Evolutionary conservation across 345 rosid genomes (phyloP).

Genomic region (Populus nigra): DNA sequence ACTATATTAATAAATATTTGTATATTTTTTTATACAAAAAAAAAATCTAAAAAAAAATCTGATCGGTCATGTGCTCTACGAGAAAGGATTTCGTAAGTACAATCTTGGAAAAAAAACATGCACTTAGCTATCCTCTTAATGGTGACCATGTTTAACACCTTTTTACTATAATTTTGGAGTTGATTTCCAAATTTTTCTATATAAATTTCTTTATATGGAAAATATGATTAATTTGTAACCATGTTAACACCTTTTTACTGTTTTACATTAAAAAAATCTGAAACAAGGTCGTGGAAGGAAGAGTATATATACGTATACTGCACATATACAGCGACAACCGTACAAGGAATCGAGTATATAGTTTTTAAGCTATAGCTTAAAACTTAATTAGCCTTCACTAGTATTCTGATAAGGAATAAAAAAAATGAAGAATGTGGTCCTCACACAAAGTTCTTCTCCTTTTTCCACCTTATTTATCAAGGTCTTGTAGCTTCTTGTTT

Average conservation of each 20-base stretch:
- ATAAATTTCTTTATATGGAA: not conserved
- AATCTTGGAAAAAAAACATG: too few species aligned
- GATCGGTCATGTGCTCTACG: too few species aligned
- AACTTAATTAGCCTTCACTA: conserved; percentile 8
- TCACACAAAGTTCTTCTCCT: conserved; percentile 22
- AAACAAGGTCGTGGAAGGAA: not conserved
- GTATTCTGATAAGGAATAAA: conserved; percentile 23
- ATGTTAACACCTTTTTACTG: not conserved
- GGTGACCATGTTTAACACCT: too few species aligned
- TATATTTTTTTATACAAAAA: too few species aligned
- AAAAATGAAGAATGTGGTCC: conserved; percentile 42
- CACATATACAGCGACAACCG: not conserved
- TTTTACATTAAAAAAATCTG: too few species aligned
- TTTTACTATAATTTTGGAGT: too few species aligned
- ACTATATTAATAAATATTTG: too few species aligned
- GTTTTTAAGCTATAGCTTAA: not conserved
- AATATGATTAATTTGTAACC: not conserved
- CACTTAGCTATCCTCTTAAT: too few species aligned
- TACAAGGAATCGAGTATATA: not conserved
- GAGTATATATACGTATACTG: not conserved
- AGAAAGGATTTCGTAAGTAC: too few species aligned
- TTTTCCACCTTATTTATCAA: not conserved
- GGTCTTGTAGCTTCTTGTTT: conserved; percentile 10
- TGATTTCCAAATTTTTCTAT: not conserved
- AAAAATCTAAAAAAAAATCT: too few species aligned